These are phyloP conservation scores for Glycine latifolia DNA, from an alignment of 306 rosid genomes.

Conservation along the genomic window DNA sequence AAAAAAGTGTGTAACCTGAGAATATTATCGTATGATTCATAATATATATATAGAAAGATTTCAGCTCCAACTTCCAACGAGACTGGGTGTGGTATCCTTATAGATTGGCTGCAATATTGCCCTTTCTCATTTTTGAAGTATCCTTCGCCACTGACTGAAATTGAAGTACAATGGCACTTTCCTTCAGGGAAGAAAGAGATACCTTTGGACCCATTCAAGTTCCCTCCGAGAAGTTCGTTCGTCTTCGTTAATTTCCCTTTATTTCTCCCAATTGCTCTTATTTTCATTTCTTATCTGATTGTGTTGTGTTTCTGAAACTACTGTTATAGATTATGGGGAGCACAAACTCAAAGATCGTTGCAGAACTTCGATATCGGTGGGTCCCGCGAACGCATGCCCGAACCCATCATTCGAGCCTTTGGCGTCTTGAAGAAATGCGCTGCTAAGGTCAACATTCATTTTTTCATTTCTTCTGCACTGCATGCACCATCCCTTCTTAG, in stretches of 20 bases:
- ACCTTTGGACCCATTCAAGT: constrained; percentile 95
- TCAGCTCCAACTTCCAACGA: no score
- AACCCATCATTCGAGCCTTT: constrained; percentile 93
- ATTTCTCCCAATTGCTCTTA: no score
- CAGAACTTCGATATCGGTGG: constrained; percentile 98
- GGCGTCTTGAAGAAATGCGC: constrained; percentile 90
- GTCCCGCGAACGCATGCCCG: constrained; percentile 96
- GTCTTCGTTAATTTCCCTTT: not conserved
- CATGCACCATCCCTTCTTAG: no score
- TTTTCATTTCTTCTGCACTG: not conserved
- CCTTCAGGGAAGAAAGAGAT: constrained; percentile 91
- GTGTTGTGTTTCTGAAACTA: not conserved
- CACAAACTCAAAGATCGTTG: constrained; percentile 94
- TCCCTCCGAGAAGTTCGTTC: constrained; percentile 84
- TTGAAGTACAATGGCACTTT: not conserved
- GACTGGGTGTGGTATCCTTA: no score
- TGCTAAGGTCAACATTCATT: constrained; percentile 66
- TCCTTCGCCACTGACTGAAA: no score
- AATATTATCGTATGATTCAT: no score
- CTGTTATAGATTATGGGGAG: constrained; percentile 83
- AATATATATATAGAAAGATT: no score
- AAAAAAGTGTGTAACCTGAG: no score
- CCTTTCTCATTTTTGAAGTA: no score
- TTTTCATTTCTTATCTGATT: no score
- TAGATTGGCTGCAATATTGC: no score